Conservation (phyloP, 768 basidiomycete genomes). For the Exsudoporus frostii region DNA sequence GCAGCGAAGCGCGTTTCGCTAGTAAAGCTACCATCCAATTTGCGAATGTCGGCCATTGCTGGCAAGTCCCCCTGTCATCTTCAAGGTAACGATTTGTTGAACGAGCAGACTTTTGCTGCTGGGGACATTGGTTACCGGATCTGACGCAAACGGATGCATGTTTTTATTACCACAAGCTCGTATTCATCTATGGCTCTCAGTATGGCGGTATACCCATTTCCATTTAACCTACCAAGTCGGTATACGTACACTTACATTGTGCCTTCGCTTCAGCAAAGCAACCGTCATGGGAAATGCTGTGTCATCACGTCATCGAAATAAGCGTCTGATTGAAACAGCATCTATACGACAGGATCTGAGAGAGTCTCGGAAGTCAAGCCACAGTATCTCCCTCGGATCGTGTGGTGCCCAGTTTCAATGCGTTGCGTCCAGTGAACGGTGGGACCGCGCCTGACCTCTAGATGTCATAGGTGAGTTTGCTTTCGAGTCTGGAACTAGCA, state of each 20-base stretch:
- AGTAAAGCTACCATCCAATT: slow-evolving; percentile 63
- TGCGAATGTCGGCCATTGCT: slow-evolving; percentile 29
- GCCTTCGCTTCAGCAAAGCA: slow-evolving; percentile 4
- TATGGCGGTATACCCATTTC: slow-evolving; percentile 5
- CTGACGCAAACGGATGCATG: background rate
- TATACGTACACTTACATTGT: background rate
- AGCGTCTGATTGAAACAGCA: background rate
- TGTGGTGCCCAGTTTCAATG: background rate
- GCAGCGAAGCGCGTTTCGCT: slow-evolving; percentile 84
- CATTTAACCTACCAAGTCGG: background rate
- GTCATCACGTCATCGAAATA: slow-evolving; percentile 1
- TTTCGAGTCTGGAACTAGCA: background rate
- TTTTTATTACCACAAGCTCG: slow-evolving; percentile 8
- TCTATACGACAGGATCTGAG: background rate
- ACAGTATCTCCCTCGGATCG: background rate
- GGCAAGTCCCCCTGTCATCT: slow-evolving; percentile 13
- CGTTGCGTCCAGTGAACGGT: background rate
- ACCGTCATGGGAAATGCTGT: background rate
- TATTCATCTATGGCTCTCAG: background rate
- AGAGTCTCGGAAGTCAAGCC: background rate
- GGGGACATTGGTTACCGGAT: slow-evolving; percentile 1
- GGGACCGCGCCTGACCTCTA: background rate
- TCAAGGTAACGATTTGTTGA: slow-evolving; percentile 1
- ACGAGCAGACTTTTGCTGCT: slow-evolving; percentile 9
- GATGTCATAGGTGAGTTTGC: slow-evolving; percentile 7